Evolutionary conservation across 176 grass and related monocot genomes (phyloP).

Genomic region (Cenchrus fungigraminus): DNA sequence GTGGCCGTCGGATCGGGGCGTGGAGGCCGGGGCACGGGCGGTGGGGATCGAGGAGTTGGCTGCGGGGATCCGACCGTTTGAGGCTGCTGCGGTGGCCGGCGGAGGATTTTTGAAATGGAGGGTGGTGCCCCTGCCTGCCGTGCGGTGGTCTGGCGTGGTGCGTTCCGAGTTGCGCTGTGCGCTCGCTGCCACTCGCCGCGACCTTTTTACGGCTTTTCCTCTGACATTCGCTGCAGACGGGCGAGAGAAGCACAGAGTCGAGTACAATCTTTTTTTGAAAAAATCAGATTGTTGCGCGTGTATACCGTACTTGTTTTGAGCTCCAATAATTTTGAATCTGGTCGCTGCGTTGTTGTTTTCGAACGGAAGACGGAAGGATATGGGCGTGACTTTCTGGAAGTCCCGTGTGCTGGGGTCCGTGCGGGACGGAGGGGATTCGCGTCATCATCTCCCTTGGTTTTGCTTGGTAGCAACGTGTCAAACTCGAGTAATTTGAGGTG

Average conservation of each 20-base stretch:
- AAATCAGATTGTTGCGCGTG: not conserved
- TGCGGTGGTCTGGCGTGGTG: not conserved
- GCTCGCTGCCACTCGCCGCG: not conserved
- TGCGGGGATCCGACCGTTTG: constrained; percentile 58
- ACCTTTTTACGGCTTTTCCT: constrained; percentile 44
- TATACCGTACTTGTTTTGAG: not conserved
- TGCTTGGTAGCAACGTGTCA: not conserved
- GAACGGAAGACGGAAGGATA: not conserved
- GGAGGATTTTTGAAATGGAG: constrained; percentile 42
- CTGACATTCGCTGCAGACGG: constrained; percentile 34
- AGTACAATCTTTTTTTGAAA: not conserved
- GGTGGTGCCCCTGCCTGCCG: not conserved
- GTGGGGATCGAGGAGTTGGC: not conserved
- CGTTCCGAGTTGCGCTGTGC: not conserved
- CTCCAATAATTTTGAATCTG: constrained; percentile 12
- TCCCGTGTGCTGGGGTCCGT: not conserved
- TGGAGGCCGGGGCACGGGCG: not conserved
- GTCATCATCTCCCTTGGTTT: not conserved
- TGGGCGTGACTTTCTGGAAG: too few relatives aligned
- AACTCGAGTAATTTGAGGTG: not conserved
- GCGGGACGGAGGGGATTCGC: not conserved
- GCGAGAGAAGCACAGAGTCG: not conserved
- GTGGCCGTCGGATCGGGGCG: constrained; percentile 53
- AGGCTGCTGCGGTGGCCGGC: not conserved
- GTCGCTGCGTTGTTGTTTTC: not conserved